These are phyloP conservation scores for Physcomitrium patens DNA, from an alignment of 225 moss, liverwort and hornwort genomes.

Conservation along the genomic window DNA sequence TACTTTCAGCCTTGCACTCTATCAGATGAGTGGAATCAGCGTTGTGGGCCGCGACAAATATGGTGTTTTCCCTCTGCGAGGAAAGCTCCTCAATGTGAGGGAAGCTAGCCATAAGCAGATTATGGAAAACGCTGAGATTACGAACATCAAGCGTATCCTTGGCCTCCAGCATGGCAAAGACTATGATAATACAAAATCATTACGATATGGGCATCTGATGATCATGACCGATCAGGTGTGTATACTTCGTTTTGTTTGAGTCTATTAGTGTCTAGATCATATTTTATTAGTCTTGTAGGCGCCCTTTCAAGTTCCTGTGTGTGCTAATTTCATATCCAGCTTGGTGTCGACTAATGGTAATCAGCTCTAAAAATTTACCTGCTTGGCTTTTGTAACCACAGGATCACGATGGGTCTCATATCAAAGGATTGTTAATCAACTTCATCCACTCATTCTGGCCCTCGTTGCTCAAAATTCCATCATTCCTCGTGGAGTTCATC, in stretches of 20 bases:
- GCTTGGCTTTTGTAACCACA: constrained; percentile 19
- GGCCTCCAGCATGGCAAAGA: constrained; percentile 98
- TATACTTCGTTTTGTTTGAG: neutral
- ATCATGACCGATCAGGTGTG: constrained; percentile 98
- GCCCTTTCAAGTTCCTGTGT: too few species aligned
- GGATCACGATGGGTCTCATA: constrained; percentile 99
- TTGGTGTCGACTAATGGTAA: neutral
- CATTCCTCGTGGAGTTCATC: constrained; percentile 91
- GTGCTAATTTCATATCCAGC: too few species aligned
- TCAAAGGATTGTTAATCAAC: constrained; percentile 92
- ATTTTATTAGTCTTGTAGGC: too few species aligned
- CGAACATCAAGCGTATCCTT: constrained; percentile 90
- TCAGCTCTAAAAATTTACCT: neutral
- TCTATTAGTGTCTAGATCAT: too few species aligned
- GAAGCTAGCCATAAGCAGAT: constrained; percentile 98
- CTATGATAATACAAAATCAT: constrained; percentile 75
- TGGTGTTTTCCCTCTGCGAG: constrained; percentile 90
- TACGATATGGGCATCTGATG: constrained; percentile 96
- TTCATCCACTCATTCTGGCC: constrained; percentile 99
- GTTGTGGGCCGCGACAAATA: constrained; percentile 96
- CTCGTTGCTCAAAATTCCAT: constrained; percentile 78
- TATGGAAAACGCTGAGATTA: constrained; percentile 97
- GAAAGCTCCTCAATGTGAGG: constrained; percentile 93
- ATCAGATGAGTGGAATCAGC: constrained; percentile 96
- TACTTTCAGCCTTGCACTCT: neutral